phyloP scores from a whole-genome alignment of 352 stramenopile genomes.

The Phytophthora vignae region DNA sequence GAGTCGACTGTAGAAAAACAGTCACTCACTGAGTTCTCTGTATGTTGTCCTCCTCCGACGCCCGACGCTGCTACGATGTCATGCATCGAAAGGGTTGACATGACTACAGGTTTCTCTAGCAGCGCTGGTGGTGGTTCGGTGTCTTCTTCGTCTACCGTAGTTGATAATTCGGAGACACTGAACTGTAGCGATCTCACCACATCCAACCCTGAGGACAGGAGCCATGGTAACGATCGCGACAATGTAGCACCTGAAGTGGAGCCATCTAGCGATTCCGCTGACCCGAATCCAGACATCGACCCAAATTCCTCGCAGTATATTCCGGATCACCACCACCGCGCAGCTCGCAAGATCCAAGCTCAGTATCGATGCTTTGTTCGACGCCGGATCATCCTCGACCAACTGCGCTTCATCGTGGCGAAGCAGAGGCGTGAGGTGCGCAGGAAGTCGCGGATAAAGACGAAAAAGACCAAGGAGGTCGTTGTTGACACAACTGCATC shows the following conservation, averaged over 20 bases:
- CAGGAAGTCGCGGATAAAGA: conserved; percentile 30
- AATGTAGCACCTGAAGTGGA: neutral
- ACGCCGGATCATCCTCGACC: conserved; percentile 43
- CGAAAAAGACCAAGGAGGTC: conserved; percentile 11
- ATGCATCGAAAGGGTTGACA: conserved; percentile 16
- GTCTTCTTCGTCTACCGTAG: neutral
- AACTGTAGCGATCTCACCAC: neutral
- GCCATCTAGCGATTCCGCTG: neutral
- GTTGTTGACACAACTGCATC: neutral
- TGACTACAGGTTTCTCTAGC: conserved; percentile 4
- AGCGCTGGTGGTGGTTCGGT: conserved; percentile 12
- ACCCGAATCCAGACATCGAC: conserved; percentile 4
- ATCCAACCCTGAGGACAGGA: neutral
- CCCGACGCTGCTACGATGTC: neutral
- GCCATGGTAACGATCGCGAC: too few relatives aligned
- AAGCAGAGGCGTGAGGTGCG: conserved; percentile 41
- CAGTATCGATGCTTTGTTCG: conserved; percentile 50
- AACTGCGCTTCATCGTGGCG: conserved; percentile 50
- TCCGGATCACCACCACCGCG: neutral
- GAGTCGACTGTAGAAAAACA: conserved; percentile 11
- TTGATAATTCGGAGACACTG: neutral
- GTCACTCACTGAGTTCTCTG: neutral
- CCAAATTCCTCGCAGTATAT: neutral
- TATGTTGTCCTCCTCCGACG: neutral
- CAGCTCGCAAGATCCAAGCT: conserved; percentile 39